These are phyloP conservation scores for Geranium incanum DNA, from an alignment of 441 rosid species.

Conservation along the genomic window DNA sequence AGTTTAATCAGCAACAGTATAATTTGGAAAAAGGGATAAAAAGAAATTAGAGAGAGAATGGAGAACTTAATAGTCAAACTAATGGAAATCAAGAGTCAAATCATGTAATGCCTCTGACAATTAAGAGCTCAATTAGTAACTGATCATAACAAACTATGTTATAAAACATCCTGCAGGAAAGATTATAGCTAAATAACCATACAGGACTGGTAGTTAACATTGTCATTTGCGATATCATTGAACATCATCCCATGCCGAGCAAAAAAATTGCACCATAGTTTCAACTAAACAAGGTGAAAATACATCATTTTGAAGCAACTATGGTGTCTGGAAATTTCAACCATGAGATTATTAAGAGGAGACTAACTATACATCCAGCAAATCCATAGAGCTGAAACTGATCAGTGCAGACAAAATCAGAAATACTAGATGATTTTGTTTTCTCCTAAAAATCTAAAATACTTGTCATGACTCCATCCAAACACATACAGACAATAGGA, in stretches of 20 bases:
- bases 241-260: neutral
- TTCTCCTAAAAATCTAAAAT: slow-evolving; percentile 10
- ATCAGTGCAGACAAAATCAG: slow-evolving; percentile 1
- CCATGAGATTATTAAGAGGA: neutral
- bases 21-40: neutral
- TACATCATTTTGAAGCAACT: neutral
- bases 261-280: neutral
- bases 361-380: neutral
- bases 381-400: neutral
- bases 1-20: neutral
- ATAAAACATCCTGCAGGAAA: neutral
- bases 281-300: neutral
- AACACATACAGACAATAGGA: neutral
- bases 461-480: slow-evolving; percentile 2
- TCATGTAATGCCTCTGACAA: neutral
- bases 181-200: neutral
- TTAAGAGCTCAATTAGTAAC: neutral
- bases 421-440: neutral
- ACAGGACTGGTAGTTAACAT: neutral
- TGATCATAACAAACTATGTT: neutral
- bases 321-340: neutral
- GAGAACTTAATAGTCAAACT: neutral
- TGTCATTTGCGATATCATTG: neutral
- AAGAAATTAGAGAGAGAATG: neutral
- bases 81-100: neutral